These are phyloP conservation scores for Sphagnum fallax DNA, from an alignment of 228 moss, liverwort and hornwort genomes.

Conservation along the genomic window DNA sequence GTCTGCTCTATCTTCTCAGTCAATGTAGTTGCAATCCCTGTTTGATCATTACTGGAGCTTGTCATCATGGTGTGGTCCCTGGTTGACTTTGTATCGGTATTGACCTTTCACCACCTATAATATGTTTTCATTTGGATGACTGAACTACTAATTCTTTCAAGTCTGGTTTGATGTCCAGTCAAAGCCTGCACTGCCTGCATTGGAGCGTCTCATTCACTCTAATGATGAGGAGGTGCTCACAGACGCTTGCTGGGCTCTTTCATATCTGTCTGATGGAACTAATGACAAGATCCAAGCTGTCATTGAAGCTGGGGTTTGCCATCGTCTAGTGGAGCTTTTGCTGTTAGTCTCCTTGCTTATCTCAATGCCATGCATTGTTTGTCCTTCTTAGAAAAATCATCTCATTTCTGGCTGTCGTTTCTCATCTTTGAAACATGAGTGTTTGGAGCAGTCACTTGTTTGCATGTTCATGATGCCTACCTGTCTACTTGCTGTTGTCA, in stretches of 20 bases:
- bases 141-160: not conserved
- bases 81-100: too few species aligned
- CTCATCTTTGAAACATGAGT: too few species aligned
- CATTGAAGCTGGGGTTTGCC: constrained; percentile 94
- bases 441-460: too few species aligned
- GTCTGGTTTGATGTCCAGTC: constrained; percentile 37
- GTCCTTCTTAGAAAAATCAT: too few species aligned
- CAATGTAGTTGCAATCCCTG: too few species aligned
- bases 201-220: constrained; percentile 90
- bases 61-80: too few species aligned
- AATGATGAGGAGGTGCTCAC: constrained; percentile 94
- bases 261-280: constrained; percentile 90
- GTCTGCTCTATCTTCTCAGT: too few species aligned
- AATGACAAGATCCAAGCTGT: constrained; percentile 99
- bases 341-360: constrained; percentile 37
- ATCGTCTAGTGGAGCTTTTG: constrained; percentile 82
- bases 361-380: too few species aligned
- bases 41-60: too few species aligned
- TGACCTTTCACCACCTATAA: not conserved
- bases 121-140: not conserved
- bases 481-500: too few species aligned
- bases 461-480: too few species aligned
- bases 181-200: constrained; percentile 88
- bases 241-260: constrained; percentile 97
- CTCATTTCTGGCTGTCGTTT: too few species aligned